Percentiles rank a stretch among this genome's conserved stretches.
These are phyloP conservation scores for Cubamyces lactineus DNA, from an alignment of 768 basidiomycete genomes.

Conservation along the genomic window DNA sequence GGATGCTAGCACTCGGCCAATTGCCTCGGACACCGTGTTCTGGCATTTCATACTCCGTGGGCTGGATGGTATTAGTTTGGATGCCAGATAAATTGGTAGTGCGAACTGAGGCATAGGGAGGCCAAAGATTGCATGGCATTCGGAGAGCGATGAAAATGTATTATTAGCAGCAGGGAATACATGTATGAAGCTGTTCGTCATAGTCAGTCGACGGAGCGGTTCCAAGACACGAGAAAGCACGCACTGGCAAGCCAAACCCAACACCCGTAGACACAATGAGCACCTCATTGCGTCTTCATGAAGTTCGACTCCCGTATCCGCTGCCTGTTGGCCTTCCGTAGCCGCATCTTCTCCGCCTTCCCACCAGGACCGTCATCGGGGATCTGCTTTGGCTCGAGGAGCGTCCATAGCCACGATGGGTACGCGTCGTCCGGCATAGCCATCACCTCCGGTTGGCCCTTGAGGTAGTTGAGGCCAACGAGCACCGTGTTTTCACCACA, in stretches of 20 bases:
- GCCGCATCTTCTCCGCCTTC: slow-evolving; percentile 51
- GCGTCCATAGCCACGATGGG: slow-evolving; percentile 87
- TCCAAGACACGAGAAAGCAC: not conserved
- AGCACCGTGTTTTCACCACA: slow-evolving; percentile 75
- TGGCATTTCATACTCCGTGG: too few species aligned
- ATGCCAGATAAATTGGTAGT: too few species aligned
- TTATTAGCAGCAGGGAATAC: slow-evolving; percentile 11
- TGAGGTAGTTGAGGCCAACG: slow-evolving; percentile 82
- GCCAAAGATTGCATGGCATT: not conserved
- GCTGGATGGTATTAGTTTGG: too few species aligned
- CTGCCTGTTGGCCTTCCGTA: slow-evolving; percentile 65
- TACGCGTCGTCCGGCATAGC: slow-evolving; percentile 84
- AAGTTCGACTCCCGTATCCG: slow-evolving; percentile 83
- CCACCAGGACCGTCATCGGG: slow-evolving; percentile 79
- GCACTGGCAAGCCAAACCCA: slow-evolving; percentile 2
- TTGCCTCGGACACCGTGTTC: too few species aligned
- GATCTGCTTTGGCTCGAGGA: slow-evolving; percentile 61
- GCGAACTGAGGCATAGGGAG: not conserved
- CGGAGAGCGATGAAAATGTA: not conserved
- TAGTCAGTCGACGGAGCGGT: not conserved
- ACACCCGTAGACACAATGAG: not conserved
- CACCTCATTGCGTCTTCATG: slow-evolving; percentile 71
- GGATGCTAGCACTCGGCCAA: too few species aligned
- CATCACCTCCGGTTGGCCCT: slow-evolving; percentile 76
- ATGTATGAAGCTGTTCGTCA: slow-evolving; percentile 12